Base-by-base conservation (phyloP, 2,329 filamentous ascomycete species). In the Pseudogymnoascus sp. region DNA sequence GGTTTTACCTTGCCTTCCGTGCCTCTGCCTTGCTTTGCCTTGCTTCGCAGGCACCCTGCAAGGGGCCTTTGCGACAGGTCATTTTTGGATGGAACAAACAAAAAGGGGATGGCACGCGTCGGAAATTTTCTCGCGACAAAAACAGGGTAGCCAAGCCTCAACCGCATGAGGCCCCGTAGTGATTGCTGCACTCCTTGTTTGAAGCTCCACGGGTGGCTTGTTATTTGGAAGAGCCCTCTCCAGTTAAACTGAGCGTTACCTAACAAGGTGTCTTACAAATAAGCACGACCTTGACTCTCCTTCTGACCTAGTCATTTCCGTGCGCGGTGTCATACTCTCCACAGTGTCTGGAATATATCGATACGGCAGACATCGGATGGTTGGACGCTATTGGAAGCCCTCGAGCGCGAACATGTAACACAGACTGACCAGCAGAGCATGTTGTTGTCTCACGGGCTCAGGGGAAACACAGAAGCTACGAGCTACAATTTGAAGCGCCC, bases 141-240 rank as follows among this genome's bases (percentile, higher is more conserved):
- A 37, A 50, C 43, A 50, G 43, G 43, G 43, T 50, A 50, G 25
- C 25, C 25, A 33, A 50, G 43, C 43, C 43, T 50, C 43, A 50
- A 18, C 43, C 14, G 43, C n/a, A 33, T 50, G 43, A 50, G n/a
- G n/a, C 25, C 43, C 43, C 25, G 43, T 25, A n/a, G 25, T 9
- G 25, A 11, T 12, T 12, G n/a, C 43, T 30, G 43, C 43, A 50
- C 43, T 50, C 43, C 43, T 30, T 6, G 7, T 50, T 50, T 50
- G 43, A 50, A 25, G 43, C 43, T 50, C 43, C 43, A 50, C 43
- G 43, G 43, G 43, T 50, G 22, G 43, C 43, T 15, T 50, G 8
- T 5, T 50, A 50, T 30, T 50, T 50, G 43, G 43, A 50, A 50
- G 43, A 28, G 43, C 6, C 30, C 11, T 43, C 22, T 9, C 43